Conservation (phyloP, 1,284 basidiomycete genomes). For the Trichosporon sp. region DNA sequence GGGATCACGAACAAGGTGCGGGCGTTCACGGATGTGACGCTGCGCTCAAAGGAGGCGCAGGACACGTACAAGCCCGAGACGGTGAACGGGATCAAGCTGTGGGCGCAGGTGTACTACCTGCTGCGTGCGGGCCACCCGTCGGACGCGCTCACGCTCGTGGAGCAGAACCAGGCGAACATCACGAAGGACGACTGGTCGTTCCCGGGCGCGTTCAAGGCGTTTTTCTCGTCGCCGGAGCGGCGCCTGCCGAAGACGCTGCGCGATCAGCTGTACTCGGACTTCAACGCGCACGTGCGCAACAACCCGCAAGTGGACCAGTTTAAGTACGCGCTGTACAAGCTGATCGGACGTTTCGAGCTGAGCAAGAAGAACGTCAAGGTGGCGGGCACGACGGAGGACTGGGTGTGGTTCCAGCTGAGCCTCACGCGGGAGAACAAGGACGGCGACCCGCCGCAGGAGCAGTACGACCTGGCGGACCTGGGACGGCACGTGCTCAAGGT, state of each 20-base stretch:
- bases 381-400: conserved; percentile 90
- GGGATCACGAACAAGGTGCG: conserved; percentile 83
- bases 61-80: conserved; percentile 84
- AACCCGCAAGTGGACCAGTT: conserved; percentile 79
- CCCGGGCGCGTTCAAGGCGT: conserved; percentile 75
- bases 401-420: conserved; percentile 95
- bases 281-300: conserved; percentile 88
- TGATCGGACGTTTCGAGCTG: conserved; percentile 89
- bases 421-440: conserved; percentile 64
- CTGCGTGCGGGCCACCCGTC: conserved; percentile 75
- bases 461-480: conserved; percentile 70
- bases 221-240: conserved; percentile 75
- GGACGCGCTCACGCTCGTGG: conserved; percentile 75
- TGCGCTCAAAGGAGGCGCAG: conserved; percentile 60
- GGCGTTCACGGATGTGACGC: conserved; percentile 70
- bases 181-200: conserved; percentile 79
- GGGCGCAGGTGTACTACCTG: conserved; percentile 89
- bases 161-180: conserved; percentile 67
- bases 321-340: conserved; percentile 91
- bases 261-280: conserved; percentile 79
- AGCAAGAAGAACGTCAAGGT: conserved; percentile 76
- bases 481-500: conserved; percentile 77
- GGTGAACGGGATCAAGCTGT: conserved; percentile 77
- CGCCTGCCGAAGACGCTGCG: conserved; percentile 72
- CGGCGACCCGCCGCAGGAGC: conserved; percentile 57